phyloP scores from a whole-genome alignment of 192 early-diverging fungal genomes.

The Coemansia sp. region DNA sequence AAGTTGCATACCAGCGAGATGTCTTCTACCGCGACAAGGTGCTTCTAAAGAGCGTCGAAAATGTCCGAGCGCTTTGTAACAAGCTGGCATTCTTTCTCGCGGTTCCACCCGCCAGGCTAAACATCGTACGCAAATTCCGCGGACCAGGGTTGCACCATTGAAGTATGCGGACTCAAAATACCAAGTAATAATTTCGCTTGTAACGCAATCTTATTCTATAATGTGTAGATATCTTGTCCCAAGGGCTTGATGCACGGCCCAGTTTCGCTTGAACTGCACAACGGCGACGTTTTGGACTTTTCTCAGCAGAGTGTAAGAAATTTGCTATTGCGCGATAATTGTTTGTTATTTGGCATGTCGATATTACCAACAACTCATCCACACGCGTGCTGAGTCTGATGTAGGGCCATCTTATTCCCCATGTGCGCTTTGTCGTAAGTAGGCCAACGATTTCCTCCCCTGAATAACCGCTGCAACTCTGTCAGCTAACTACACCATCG shows the following conservation, averaged over 20 bases:
- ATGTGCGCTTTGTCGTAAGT: conserved; percentile 35
- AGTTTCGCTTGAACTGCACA: conserved; percentile 24
- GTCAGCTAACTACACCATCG: neutral
- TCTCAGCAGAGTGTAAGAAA: conserved; percentile 20
- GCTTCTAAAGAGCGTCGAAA: conserved; percentile 36
- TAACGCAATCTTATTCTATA: too few relatives aligned
- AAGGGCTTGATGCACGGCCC: conserved; percentile 40
- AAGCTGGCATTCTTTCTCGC: conserved; percentile 26
- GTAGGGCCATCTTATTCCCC: conserved; percentile 30
- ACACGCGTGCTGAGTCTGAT: too few relatives aligned
- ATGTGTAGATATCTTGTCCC: conserved; percentile 34
- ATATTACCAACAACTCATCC: neutral
- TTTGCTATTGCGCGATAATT: neutral
- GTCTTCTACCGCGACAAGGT: conserved; percentile 34
- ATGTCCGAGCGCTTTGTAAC: conserved; percentile 36
- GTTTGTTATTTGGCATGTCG: neutral
- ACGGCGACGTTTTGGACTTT: conserved; percentile 22
- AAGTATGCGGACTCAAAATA: too few relatives aligned
- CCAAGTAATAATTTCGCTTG: too few relatives aligned
- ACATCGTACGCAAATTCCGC: conserved; percentile 30
- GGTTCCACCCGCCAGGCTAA: conserved; percentile 25
- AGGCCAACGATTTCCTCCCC: neutral
- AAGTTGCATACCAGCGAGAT: conserved; percentile 51
- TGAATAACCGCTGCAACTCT: neutral
- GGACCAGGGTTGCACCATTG: too few relatives aligned